Conservation (phyloP, 2,329 filamentous ascomycete species). For the Ascosphaera apis region DNA sequence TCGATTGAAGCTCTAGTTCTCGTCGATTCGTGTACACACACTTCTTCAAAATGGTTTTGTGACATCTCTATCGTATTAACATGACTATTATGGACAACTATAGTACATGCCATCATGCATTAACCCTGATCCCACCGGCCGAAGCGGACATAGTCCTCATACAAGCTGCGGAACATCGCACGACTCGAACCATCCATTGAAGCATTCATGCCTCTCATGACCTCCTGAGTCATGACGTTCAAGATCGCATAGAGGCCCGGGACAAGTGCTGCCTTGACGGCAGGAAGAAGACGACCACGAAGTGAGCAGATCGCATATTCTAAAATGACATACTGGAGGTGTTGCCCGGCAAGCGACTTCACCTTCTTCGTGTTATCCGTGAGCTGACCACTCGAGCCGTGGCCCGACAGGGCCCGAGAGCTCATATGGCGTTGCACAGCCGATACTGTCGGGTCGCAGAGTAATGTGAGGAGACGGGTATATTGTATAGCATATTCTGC, state of each 20-base stretch:
- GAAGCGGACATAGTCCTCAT: conserved; percentile 27
- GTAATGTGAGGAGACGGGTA: conserved; percentile 32
- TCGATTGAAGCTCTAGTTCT: too few relatives aligned
- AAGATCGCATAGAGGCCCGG: conserved; percentile 30
- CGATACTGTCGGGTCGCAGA: conserved; percentile 38
- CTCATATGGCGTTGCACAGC: conserved; percentile 22
- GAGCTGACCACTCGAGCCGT: conserved; percentile 22
- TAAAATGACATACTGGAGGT: conserved; percentile 33
- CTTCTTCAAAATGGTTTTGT: too few relatives aligned
- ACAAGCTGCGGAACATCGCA: conserved; percentile 29
- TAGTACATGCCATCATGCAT: conserved; percentile 1
- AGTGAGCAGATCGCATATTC: conserved; percentile 32
- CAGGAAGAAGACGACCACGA: conserved; percentile 24
- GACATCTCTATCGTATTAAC: too few relatives aligned
- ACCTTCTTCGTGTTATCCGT: conserved; percentile 37
- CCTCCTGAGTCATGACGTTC: conserved; percentile 28
- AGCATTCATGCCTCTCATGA: conserved; percentile 27
- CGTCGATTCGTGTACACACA: too few relatives aligned
- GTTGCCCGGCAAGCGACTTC: conserved; percentile 32
- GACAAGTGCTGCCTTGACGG: conserved; percentile 28
- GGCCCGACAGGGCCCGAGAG: conserved; percentile 5
- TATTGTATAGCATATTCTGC: conserved; percentile 26
- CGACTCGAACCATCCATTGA: conserved; percentile 28
- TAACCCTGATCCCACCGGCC: conserved; percentile 25
- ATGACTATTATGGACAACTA: too few relatives aligned